Percentiles rank a stretch among this genome's conserved stretches.
These are phyloP conservation scores for Lactarius vividus DNA, from an alignment of 768 basidiomycete genomes.

Conservation along the genomic window DNA sequence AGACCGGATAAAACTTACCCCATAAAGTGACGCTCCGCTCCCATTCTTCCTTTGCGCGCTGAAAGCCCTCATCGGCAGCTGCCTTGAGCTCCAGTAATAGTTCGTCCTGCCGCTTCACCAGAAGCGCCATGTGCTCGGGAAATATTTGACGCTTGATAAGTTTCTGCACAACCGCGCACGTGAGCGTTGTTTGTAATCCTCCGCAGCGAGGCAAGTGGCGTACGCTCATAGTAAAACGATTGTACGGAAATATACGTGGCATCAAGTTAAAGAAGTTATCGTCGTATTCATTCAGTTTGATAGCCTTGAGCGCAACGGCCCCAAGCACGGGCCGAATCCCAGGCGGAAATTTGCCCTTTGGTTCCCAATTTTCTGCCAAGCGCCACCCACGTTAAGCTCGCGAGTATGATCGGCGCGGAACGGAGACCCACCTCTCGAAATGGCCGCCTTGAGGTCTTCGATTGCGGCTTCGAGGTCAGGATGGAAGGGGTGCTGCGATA, in stretches of 20 bases:
- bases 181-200: neutral
- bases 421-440: constrained; percentile 49
- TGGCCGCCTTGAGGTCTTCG: constrained; percentile 56
- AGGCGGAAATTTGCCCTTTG: constrained; percentile 89
- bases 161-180: constrained; percentile 53
- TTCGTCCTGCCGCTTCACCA: constrained; percentile 66
- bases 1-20: constrained; percentile 41
- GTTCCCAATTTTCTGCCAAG: constrained; percentile 64
- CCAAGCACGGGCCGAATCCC: constrained; percentile 68
- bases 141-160: constrained; percentile 90
- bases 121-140: constrained; percentile 61
- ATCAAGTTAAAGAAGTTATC: constrained; percentile 90
- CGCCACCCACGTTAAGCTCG: neutral
- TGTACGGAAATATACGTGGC: constrained; percentile 88
- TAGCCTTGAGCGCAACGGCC: constrained; percentile 72
- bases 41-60: constrained; percentile 73
- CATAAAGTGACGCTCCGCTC: constrained; percentile 66
- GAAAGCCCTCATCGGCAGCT: constrained; percentile 63
- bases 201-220: constrained; percentile 31
- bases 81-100: constrained; percentile 60
- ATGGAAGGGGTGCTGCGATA: constrained; percentile 60
- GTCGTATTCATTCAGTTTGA: constrained; percentile 84
- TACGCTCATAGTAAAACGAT: constrained; percentile 90
- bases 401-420: neutral
- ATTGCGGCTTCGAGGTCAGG: constrained; percentile 63